phyloP scores from a whole-genome alignment of 179 eudicot species.

The Vitellaria paradoxa region DNA sequence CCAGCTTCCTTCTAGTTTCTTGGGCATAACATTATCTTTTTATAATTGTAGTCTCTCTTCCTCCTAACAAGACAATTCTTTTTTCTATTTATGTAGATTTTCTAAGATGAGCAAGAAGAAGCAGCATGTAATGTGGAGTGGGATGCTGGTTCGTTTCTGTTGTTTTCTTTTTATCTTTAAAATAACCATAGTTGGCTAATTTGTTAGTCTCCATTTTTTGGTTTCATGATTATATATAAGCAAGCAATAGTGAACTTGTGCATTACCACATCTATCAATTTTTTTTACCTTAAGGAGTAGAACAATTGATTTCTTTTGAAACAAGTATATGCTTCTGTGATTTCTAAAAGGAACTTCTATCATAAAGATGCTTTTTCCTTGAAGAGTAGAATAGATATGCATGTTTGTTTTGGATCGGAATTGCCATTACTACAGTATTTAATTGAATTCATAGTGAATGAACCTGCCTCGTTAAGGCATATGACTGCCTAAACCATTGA shows the following conservation, averaged over 20 bases:
- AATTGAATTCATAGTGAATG: no score
- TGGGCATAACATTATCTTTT: neutral
- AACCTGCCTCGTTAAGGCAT: neutral
- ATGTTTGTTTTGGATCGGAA: neutral
- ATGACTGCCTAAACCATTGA: neutral
- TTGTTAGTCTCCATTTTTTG: neutral
- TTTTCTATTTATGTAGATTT: conserved; percentile 38
- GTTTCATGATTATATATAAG: neutral
- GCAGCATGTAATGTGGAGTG: conserved; percentile 53
- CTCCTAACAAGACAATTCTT: neutral
- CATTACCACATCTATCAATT: no score
- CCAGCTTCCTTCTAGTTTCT: neutral
- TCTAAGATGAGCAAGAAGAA: conserved; percentile 69
- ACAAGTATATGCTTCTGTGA: neutral
- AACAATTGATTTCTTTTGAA: neutral
- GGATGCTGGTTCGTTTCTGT: conserved; percentile 53
- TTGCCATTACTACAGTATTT: neutral
- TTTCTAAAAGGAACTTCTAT: neutral
- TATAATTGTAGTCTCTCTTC: neutral
- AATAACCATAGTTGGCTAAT: neutral
- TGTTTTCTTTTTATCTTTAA: neutral
- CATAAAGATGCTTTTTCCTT: neutral
- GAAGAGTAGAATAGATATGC: neutral
- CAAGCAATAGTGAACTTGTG: no score
- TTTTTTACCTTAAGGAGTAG: neutral